These are phyloP conservation scores for Aspergillus flavus DNA, from an alignment of 2,329 filamentous ascomycete genomes.

Conservation along the genomic window DNA sequence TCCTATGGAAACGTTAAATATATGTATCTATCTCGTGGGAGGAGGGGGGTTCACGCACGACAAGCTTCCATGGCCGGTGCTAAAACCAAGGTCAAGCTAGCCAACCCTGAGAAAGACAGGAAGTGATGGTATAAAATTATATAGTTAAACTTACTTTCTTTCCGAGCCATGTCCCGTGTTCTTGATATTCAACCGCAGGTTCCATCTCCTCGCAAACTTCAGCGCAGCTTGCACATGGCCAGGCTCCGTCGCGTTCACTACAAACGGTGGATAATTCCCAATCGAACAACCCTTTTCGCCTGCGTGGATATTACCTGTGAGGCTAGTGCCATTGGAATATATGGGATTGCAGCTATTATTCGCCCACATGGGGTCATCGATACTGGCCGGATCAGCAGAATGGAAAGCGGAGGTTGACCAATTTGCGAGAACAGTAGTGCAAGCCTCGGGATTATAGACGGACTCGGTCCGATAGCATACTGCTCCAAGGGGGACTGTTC, in stretches of 20 bases:
- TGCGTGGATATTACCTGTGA: conserved; percentile 8
- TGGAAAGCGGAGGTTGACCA: conserved; percentile 29
- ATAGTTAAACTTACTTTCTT: conserved; percentile 13
- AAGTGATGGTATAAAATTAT: too few relatives aligned
- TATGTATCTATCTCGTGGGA: too few relatives aligned
- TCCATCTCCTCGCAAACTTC: conserved; percentile 17
- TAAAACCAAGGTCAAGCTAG: neutral
- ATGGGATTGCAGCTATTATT: conserved; percentile 28
- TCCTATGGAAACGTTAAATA: conserved; percentile 28
- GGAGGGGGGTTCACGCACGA: conserved; percentile 12
- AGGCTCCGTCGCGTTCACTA: conserved; percentile 27
- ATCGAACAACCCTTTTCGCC: conserved; percentile 16
- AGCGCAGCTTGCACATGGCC: conserved; percentile 31
- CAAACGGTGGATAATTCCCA: conserved; percentile 24
- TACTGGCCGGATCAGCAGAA: conserved; percentile 23
- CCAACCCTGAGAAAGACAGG: neutral
- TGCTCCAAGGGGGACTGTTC: too few relatives aligned
- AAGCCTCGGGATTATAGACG: too few relatives aligned
- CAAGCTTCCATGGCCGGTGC: neutral
- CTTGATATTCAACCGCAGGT: conserved; percentile 47
- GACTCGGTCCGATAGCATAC: too few relatives aligned
- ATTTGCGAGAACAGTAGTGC: conserved; percentile 16
- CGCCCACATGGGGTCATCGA: conserved; percentile 21
- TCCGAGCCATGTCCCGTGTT: conserved; percentile 57
- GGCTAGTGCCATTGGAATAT: conserved; percentile 22